A percentile compares a stretch with the other conserved stretches of the same genome.
These are phyloP conservation scores for Ophiognomonia clavigignenti-juglandacearum DNA, from an alignment of 2,329 filamentous ascomycete species.

Conservation along the genomic window DNA sequence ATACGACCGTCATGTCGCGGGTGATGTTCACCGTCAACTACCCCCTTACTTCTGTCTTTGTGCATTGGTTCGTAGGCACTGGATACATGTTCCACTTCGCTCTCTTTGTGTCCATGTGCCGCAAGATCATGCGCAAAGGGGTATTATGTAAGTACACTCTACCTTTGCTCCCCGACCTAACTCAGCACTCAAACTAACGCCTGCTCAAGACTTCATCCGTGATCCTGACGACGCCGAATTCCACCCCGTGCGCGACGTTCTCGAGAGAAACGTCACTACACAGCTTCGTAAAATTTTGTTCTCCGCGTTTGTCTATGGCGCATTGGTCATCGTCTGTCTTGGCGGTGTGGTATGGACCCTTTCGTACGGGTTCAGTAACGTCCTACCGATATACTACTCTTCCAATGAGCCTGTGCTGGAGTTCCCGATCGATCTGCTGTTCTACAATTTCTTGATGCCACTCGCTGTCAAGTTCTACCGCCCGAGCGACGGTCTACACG, in stretches of 20 bases:
- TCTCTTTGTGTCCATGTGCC: slow-evolving; percentile 96
- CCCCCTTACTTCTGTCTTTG: slow-evolving; percentile 87
- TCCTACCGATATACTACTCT: slow-evolving; percentile 90
- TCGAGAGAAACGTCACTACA: slow-evolving; percentile 86
- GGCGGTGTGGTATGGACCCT: slow-evolving; percentile 96
- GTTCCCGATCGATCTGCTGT: slow-evolving; percentile 88
- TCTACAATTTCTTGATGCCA: slow-evolving; percentile 96
- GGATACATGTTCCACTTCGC: slow-evolving; percentile 99
- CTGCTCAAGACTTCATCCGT: slow-evolving; percentile 75
- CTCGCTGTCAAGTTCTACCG: slow-evolving; percentile 78
- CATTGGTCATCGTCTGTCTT: slow-evolving; percentile 84
- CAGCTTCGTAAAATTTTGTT: slow-evolving; percentile 96
- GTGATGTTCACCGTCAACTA: slow-evolving; percentile 72
- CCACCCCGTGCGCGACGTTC: slow-evolving; percentile 92
- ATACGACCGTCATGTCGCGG: slow-evolving; percentile 71
- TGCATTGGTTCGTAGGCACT: slow-evolving; percentile 98
- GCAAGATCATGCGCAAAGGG: slow-evolving; percentile 92
- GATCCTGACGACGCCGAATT: slow-evolving; percentile 98
- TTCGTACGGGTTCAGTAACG: slow-evolving; percentile 57
- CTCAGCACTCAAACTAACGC: slow-evolving; percentile 24
- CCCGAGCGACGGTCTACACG: slow-evolving; percentile 77
- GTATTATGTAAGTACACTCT: slow-evolving; percentile 68
- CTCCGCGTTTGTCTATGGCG: slow-evolving; percentile 92
- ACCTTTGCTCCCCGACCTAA: neutral
- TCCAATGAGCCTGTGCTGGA: slow-evolving; percentile 89